These are phyloP conservation scores for Lentinula sp. DNA, from an alignment of 768 basidiomycete genomes.

Conservation along the genomic window DNA sequence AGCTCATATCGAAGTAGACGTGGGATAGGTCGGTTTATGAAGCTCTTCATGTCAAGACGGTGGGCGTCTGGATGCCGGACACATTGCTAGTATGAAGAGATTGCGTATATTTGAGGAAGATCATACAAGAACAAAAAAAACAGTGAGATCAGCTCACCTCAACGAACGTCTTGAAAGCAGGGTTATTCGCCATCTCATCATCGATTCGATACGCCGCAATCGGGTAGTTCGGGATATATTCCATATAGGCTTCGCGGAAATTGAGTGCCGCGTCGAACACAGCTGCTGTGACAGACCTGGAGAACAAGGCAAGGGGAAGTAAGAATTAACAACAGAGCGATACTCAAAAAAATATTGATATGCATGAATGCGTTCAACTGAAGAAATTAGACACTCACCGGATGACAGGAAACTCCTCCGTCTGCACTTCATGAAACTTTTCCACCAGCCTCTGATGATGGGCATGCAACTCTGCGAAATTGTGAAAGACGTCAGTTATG, in stretches of 20 bases:
- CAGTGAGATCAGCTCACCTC: constrained; percentile 33
- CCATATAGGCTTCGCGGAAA: constrained; percentile 89
- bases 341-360: no score
- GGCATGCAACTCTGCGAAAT: constrained; percentile 67
- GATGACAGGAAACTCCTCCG: constrained; percentile 68
- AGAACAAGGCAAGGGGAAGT: constrained; percentile 6
- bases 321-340: no score
- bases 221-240: constrained; percentile 91
- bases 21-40: constrained; percentile 89
- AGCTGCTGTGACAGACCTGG: constrained; percentile 58
- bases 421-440: constrained; percentile 78
- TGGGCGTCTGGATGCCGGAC: constrained; percentile 69
- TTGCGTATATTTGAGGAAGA: constrained; percentile 23
- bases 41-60: constrained; percentile 84
- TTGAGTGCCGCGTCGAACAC: constrained; percentile 87
- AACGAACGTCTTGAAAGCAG: constrained; percentile 74
- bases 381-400: no score
- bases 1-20: constrained; percentile 86
- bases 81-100: no score
- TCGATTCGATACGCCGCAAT: constrained; percentile 85
- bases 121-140: no score
- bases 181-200: constrained; percentile 80
- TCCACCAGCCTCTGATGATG: constrained; percentile 77
- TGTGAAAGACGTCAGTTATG: constrained; percentile 86
- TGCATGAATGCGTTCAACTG: no score